phyloP scores from a whole-genome alignment of 1,139 yeast species.

The Geotrichum candidum region DNA sequence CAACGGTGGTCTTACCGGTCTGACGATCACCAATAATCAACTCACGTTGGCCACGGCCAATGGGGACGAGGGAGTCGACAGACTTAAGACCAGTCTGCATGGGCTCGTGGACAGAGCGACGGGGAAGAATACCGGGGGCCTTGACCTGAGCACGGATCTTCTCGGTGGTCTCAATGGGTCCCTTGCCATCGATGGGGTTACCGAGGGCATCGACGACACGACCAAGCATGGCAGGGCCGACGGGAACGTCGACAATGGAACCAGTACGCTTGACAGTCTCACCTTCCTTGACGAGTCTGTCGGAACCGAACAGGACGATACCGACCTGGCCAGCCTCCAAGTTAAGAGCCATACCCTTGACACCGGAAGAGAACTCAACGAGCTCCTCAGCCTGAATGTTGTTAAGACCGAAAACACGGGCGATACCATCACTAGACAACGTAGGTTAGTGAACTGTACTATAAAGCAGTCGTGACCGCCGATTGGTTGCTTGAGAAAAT shows the following conservation, averaged over 20 bases:
- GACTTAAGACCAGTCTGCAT: slow-evolving; percentile 99
- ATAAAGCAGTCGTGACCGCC: slow-evolving; percentile 5
- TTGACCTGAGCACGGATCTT: slow-evolving; percentile 95
- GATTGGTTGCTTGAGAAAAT: neutral
- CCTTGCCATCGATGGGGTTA: slow-evolving; percentile 99
- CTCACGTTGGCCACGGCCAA: slow-evolving; percentile 99
- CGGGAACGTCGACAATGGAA: slow-evolving; percentile 98
- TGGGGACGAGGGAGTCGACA: slow-evolving; percentile 97
- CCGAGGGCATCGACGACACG: slow-evolving; percentile 99
- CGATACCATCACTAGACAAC: slow-evolving; percentile 89
- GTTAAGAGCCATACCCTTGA: slow-evolving; percentile 99
- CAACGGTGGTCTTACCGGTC: slow-evolving; percentile 99
- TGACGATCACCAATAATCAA: slow-evolving; percentile 99
- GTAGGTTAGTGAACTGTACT: slow-evolving; percentile 10
- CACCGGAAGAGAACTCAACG: slow-evolving; percentile 99
- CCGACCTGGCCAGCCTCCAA: slow-evolving; percentile 99
- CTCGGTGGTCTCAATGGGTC: slow-evolving; percentile 85
- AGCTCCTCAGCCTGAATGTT: slow-evolving; percentile 99
- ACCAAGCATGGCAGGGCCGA: slow-evolving; percentile 96
- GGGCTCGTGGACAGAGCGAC: slow-evolving; percentile 97
- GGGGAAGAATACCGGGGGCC: slow-evolving; percentile 99
- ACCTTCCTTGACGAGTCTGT: slow-evolving; percentile 98
- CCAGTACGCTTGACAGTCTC: slow-evolving; percentile 99
- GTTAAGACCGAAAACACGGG: slow-evolving; percentile 99
- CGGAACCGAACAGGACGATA: slow-evolving; percentile 99